Base-by-base conservation (phyloP, 2,329 filamentous ascomycete species). In the Monilinia fructigena region DNA sequence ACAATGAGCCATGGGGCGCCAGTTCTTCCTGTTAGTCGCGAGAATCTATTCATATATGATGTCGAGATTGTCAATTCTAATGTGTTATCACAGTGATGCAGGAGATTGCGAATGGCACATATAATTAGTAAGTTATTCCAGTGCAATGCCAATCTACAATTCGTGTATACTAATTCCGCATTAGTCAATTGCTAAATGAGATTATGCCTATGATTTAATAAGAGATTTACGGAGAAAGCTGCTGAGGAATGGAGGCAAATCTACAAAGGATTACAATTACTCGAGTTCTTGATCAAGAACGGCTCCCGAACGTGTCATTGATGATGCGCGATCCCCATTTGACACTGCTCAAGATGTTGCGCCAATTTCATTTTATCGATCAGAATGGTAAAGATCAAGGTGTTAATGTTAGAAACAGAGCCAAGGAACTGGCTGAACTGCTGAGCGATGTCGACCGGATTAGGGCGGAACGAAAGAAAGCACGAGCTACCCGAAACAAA, bases 121-220 rank as follows among this genome's bases (percentile, higher is more conserved):
- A 97, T 80, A 98, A 94, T 81, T 99, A 98, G 95, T 98, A 82
- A 76, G 92, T 81, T 40, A 55, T 45, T 60, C 97, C 82, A 76
- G 91, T 80, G 47, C 55, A 40, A 58, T 50, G 61, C 47, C 14
- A 14, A 59, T 35, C 31, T 35, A 35, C 5, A 7, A n/a, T 50
- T 16, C 14, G 56, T 54, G 56, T 54, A 66, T 47, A 23, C 68
- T 67, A 48, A 70, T 72, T 68, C 50, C 11, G 50, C 7, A 12
- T 14, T 76, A 97, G 94, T 78, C 93, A 97, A 87, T 87, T 93
- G 63, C 87, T 99, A 66, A 98, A 98, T 79, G 95, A 99, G 79
- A 98, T 99, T 77, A 99, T 99, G 95, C 95, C 95, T 72, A 95
- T 99, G 92, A 97, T 99, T 76, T 99, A 99, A 99, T 82, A 95